phyloP scores from a whole-genome alignment of 1,139 yeast genomes.

The Yamadazyma mexicana region DNA sequence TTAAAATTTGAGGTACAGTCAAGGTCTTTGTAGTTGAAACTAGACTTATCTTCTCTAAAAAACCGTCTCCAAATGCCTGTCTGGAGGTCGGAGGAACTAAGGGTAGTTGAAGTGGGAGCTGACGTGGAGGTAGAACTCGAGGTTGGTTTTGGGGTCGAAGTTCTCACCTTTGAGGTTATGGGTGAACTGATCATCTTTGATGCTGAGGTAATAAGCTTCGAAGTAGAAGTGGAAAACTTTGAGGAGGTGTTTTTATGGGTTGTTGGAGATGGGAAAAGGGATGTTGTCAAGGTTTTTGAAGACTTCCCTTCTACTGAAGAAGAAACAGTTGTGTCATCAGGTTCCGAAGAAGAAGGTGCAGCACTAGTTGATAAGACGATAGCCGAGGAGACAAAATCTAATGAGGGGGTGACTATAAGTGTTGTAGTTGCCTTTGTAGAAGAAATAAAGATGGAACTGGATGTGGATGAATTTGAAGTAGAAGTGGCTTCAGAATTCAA shows the following conservation, averaged over 20 bases:
- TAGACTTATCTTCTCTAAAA: slow-evolving; percentile 15
- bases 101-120: neutral
- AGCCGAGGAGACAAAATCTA: too few species aligned
- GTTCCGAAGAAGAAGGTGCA: neutral
- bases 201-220: too few species aligned
- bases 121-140: neutral
- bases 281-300: too few species aligned
- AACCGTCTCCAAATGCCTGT: slow-evolving; percentile 12
- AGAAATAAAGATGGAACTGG: too few species aligned
- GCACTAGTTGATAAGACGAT: too few species aligned
- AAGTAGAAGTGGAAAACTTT: too few species aligned
- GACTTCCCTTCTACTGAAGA: too few species aligned
- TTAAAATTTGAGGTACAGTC: slow-evolving; percentile 10
- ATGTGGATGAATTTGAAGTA: neutral
- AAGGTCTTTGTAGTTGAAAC: slow-evolving; percentile 17
- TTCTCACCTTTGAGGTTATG: neutral
- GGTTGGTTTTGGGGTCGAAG: neutral
- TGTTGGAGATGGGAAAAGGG: neutral
- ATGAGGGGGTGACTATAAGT: neutral
- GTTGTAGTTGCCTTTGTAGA: too few species aligned
- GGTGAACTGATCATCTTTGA: too few species aligned
- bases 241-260: too few species aligned
- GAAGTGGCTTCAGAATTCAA: neutral
- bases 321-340: too few species aligned
- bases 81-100: neutral